These are phyloP conservation scores for Detonula confervacea DNA, from an alignment of 352 stramenopile genomes.

Conservation along the genomic window DNA sequence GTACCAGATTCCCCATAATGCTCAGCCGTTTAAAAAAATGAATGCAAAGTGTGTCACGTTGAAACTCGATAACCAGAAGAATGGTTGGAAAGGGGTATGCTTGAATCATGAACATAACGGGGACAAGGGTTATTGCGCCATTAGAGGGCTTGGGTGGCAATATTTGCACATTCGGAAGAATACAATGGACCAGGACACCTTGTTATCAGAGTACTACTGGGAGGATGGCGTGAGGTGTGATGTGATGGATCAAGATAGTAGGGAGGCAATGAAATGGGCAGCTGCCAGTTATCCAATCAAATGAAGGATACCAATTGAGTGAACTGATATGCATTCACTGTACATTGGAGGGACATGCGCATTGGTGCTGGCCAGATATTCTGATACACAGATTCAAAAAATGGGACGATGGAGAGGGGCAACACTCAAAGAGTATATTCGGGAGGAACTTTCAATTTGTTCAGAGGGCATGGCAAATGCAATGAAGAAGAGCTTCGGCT, in stretches of 20 bases:
- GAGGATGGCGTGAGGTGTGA: not conserved
- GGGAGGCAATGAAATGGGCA: no score
- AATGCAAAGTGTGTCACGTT: conserved; percentile 15
- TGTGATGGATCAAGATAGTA: not conserved
- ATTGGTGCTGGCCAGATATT: not conserved
- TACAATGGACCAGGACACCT: not conserved
- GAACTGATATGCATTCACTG: not conserved
- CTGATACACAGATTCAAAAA: not conserved
- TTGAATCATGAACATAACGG: conserved; percentile 12
- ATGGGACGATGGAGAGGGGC: not conserved
- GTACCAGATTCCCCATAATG: not conserved
- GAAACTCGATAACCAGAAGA: conserved; percentile 36
- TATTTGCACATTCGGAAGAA: no score
- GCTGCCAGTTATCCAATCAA: no score
- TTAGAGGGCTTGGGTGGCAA: no score
- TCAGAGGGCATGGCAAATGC: not conserved
- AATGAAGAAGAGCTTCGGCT: no score
- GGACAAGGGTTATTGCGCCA: not conserved
- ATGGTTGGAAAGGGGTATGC: conserved; percentile 24
- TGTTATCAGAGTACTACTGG: not conserved
- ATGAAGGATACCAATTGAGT: no score
- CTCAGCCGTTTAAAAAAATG: not conserved
- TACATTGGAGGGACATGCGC: not conserved
- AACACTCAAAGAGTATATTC: not conserved
- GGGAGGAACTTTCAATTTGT: not conserved